These are phyloP conservation scores for Ramaria rubella DNA, from an alignment of 768 basidiomycete genomes.

Conservation along the genomic window DNA sequence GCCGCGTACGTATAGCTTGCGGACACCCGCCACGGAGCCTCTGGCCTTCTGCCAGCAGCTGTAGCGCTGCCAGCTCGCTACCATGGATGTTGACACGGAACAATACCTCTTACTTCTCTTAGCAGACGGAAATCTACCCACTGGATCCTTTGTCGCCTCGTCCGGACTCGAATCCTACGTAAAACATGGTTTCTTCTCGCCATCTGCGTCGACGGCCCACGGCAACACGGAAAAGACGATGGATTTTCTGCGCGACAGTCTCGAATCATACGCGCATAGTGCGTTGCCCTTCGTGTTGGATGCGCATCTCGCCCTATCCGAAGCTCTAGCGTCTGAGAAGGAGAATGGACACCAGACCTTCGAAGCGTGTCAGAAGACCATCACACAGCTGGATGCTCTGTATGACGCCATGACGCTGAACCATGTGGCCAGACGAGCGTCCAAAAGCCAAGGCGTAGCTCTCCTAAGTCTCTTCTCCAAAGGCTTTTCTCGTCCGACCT, in stretches of 20 bases:
- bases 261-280: constrained; percentile 70
- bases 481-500: constrained; percentile 60
- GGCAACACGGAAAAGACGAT: constrained; percentile 29
- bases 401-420: constrained; percentile 88
- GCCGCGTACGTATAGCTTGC: background rate
- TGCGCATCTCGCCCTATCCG: constrained; percentile 44
- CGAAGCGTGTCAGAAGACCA: constrained; percentile 30
- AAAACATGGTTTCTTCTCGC: constrained; percentile 68
- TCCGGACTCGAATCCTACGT: constrained; percentile 86
- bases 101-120: constrained; percentile 72
- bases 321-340: background rate
- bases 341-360: constrained; percentile 8
- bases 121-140: constrained; percentile 90
- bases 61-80: background rate
- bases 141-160: constrained; percentile 94
- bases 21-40: background rate
- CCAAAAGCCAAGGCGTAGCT: constrained; percentile 87
- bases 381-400: constrained; percentile 59
- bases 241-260: constrained; percentile 62
- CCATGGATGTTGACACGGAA: constrained; percentile 39
- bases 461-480: constrained; percentile 83
- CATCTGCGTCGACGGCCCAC: constrained; percentile 25
- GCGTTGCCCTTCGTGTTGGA: constrained; percentile 77
- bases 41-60: background rate
- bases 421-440: constrained; percentile 81